Evolutionary conservation across 805 yeast genomes (phyloP), one percentile per base, ranked within the genome.

Genomic region (Kodamaea neixiangensis): DNA sequence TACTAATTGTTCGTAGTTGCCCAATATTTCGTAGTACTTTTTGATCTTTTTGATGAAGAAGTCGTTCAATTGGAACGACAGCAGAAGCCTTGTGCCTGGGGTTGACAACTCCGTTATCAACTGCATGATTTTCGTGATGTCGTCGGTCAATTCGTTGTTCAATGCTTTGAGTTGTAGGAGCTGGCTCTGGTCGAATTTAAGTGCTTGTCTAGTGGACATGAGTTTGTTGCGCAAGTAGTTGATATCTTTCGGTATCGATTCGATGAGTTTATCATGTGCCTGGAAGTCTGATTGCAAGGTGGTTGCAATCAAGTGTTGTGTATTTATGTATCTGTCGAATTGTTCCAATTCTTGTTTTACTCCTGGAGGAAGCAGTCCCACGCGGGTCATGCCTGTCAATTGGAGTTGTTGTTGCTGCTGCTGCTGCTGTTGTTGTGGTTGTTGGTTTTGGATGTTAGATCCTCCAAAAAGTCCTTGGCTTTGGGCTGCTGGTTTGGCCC

Each of bases 161-260:
- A 70, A 62, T 5, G 55, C 49, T 58, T 73, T 75, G 53, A 74
- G 59, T 34, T 63, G 57, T 33, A 52, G 56, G 42, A 75, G 65
- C 52, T 71, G 71, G 44, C 62, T 65, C 11, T 75, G 68, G 58
- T 81, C 85, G 54, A 71, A 72, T 46, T 71, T 69, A 22, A 82
- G 70, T 5, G 90, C 87, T 65, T 84, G 90, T 56, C 81, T 84
- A 2, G 89, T 81, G 4, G 86, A 77, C 1, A 82, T 75, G 54
- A 83, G 79, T 54, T 81, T 81, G 56, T 82, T 81, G 49, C 79
- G 80, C 54, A 88, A 67, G 60, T 78, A 88, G 52, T 76, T 76
- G 37, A 86, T 80, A 63, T 88, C 96, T 57, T 85, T 78, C 4
- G 94, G 94, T 48, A 88, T 82, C 48, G 91, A 82, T 34, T 77